Evolutionary conservation across 2,329 filamentous ascomycete genomes (phyloP).

Genomic region (Ophiostoma quercus): DNA sequence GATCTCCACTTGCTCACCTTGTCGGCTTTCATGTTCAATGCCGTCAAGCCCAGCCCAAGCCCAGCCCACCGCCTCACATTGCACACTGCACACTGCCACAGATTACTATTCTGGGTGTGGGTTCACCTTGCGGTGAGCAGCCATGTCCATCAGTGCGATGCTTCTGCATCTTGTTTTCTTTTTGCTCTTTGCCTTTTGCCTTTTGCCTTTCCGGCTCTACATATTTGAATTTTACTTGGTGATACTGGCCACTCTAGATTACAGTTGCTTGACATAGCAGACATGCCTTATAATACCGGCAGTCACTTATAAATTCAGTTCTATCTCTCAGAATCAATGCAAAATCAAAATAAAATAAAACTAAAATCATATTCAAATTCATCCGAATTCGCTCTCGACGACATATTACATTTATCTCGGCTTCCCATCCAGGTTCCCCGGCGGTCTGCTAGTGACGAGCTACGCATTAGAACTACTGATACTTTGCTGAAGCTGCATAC

Average conservation of each 20-base stretch:
- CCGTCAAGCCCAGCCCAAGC: not conserved
- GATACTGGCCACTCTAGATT: no score
- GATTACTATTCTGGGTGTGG: not conserved
- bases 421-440: not conserved
- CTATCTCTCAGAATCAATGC: no score
- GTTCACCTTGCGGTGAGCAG: constrained; percentile 14
- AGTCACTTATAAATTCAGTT: no score
- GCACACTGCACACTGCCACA: no score
- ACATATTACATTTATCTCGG: not conserved
- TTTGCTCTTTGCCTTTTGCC: not conserved
- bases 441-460: constrained; percentile 14
- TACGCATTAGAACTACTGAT: not conserved
- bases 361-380: no score
- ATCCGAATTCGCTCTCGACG: no score
- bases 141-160: not conserved
- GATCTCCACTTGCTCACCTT: constrained; percentile 4
- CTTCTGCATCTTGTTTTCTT: not conserved
- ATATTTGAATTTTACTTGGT: no score
- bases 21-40: not conserved
- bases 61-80: not conserved
- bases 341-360: no score
- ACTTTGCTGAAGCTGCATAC: no score
- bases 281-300: no score
- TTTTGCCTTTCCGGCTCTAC: no score
- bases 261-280: no score